A percentile compares a stretch with the other conserved stretches of the same genome.
phyloP scores from a whole-genome alignment of 352 stramenopile species.

The Globisporangium polare region DNA sequence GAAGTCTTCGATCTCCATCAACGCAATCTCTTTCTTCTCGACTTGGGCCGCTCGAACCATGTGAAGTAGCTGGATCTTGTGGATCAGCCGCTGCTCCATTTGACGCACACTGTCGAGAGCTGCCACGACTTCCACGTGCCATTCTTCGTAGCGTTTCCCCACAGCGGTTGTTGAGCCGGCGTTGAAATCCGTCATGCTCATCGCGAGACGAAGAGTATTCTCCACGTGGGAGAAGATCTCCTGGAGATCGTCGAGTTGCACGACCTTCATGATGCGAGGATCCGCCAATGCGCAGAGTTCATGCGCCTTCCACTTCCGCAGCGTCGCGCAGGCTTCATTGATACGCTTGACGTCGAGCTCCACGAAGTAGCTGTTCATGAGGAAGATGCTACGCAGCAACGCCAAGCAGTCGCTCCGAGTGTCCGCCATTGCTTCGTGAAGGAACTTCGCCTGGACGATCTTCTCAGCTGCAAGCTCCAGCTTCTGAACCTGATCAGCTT shows the following conservation, averaged over 20 bases:
- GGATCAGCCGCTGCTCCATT: conserved; percentile 26
- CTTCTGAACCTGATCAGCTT: conserved; percentile 25
- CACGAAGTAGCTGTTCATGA: conserved; percentile 60
- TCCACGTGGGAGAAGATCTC: conserved; percentile 29
- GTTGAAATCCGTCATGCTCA: conserved; percentile 53
- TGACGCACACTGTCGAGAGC: conserved; percentile 27
- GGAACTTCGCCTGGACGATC: conserved; percentile 23
- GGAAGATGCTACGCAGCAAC: conserved; percentile 35
- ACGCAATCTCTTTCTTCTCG: conserved; percentile 25
- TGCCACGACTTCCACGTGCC: conserved; percentile 30
- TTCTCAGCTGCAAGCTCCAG: conserved; percentile 27
- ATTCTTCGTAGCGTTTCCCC: conserved; percentile 50
- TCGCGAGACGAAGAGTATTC: conserved; percentile 26
- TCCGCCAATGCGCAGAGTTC: conserved; percentile 36
- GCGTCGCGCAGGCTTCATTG: conserved; percentile 30
- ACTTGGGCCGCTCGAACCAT: conserved; percentile 26
- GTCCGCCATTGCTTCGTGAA: conserved; percentile 40
- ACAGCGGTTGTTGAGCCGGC: conserved; percentile 22
- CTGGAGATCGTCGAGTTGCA: conserved; percentile 38
- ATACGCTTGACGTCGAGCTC: conserved; percentile 49
- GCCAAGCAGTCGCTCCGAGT: conserved; percentile 40
- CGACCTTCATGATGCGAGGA: conserved; percentile 28
- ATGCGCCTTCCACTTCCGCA: conserved; percentile 29
- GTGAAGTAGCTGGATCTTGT: conserved; percentile 34
- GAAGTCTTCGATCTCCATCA: conserved; percentile 41